phyloP scores from a whole-genome alignment of 495 filamentous ascomycete genomes.

The Aspergillus hancockii region DNA sequence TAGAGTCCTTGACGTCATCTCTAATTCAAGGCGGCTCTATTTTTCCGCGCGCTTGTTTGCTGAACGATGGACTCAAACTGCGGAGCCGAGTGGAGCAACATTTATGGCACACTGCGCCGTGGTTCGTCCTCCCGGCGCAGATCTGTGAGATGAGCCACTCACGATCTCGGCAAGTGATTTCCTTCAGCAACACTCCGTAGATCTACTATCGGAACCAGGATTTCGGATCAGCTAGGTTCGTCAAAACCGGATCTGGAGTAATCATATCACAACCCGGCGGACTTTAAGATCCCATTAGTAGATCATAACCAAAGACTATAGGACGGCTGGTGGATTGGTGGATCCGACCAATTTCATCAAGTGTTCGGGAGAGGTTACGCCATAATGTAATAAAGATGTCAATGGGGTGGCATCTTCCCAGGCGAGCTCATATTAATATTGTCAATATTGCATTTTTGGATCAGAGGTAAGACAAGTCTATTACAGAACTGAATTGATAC shows the following conservation, averaged over 20 bases:
- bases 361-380: neutral
- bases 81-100: neutral
- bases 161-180: neutral
- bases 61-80: neutral
- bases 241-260: neutral
- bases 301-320: neutral
- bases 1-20: neutral
- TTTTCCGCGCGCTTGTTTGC: neutral
- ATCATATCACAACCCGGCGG: neutral
- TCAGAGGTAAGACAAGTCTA: no score
- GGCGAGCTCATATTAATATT: neutral
- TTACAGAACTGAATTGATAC: neutral
- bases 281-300: neutral
- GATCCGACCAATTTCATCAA: neutral
- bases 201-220: neutral
- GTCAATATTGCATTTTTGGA: no score
- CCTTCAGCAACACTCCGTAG: neutral
- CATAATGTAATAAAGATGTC: neutral
- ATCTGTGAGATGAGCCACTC: neutral
- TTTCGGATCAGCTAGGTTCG: neutral
- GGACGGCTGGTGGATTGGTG: neutral
- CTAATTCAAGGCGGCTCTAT: neutral
- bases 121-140: neutral
- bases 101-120: neutral
- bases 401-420: neutral